phyloP scores from a whole-genome alignment of 2,329 filamentous ascomycete species.

The Cercospora sojina region DNA sequence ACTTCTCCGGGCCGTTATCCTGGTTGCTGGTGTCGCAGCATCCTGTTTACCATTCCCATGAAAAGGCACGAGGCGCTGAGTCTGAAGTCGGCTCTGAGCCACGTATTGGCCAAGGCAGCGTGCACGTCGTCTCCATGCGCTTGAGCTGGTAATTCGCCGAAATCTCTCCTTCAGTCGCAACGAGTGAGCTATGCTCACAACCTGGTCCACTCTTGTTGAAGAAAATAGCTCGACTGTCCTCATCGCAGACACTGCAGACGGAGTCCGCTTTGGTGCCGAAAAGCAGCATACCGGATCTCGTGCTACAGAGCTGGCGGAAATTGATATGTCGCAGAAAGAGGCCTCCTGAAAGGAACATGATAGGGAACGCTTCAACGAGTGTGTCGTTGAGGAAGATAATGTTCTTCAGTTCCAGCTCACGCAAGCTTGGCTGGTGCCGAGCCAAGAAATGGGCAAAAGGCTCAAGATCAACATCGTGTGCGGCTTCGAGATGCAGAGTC shows the following conservation, averaged over 20 bases:
- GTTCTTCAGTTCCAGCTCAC: conserved; percentile 6
- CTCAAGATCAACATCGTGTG: conserved; percentile 1
- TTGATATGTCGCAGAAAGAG: conserved; percentile 11
- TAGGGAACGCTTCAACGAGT: background rate
- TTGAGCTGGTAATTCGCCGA: background rate
- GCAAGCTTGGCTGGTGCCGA: conserved; percentile 13
- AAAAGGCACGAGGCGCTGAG: background rate
- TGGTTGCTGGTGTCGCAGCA: background rate
- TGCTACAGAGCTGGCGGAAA: conserved; percentile 14
- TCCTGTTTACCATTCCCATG: background rate
- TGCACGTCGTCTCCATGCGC: background rate
- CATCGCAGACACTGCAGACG: conserved; percentile 11
- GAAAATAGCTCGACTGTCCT: conserved; percentile 10
- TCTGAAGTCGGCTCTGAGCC: background rate
- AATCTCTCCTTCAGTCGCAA: background rate
- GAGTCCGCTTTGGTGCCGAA: conserved; percentile 5
- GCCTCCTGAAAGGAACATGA: conserved; percentile 2
- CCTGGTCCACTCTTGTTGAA: conserved; percentile 3
- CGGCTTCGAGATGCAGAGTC: conserved; percentile 7
- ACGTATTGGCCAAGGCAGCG: conserved; percentile 3
- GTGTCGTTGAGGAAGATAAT: conserved; percentile 15
- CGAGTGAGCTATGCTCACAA: conserved; percentile 10
- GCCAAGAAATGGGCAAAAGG: conserved; percentile 10
- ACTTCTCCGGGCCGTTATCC: background rate
- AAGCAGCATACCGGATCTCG: conserved; percentile 10